A percentile compares a stretch with the other conserved stretches of the same genome.
Conservation (phyloP, 2,329 filamentous ascomycete genomes). For the Akanthomyces lecanii region DNA sequence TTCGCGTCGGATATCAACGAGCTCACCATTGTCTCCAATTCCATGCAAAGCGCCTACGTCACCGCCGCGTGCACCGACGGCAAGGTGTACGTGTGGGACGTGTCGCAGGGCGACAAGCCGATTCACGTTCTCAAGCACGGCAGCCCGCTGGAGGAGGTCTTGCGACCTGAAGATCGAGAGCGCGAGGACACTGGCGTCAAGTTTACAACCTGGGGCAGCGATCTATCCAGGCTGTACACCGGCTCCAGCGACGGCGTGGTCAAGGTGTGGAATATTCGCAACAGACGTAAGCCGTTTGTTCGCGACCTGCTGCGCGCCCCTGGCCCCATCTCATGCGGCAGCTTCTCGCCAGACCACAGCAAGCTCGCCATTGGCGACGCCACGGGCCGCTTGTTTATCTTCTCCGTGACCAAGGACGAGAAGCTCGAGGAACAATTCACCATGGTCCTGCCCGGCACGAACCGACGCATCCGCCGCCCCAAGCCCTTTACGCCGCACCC, state of each 20-base stretch:
- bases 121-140: conserved; percentile 55
- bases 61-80: conserved; percentile 60
- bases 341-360: conserved; percentile 53
- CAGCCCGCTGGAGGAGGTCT: conserved; percentile 35
- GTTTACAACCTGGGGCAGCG: conserved; percentile 58
- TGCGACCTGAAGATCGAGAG: conserved; percentile 40
- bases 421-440: conserved; percentile 32
- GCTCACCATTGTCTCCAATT: conserved; percentile 55
- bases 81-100: conserved; percentile 61
- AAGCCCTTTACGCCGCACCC: conserved; percentile 47
- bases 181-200: conserved; percentile 59
- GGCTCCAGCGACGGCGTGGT: conserved; percentile 60
- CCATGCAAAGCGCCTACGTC: conserved; percentile 45
- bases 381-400: conserved; percentile 54
- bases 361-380: conserved; percentile 58
- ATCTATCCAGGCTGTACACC: conserved; percentile 56
- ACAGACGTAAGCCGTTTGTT: conserved; percentile 41
- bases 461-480: conserved; percentile 40
- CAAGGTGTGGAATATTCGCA: conserved; percentile 59
- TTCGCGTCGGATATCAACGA: conserved; percentile 59
- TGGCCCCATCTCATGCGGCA: conserved; percentile 54
- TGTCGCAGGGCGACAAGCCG: conserved; percentile 49
- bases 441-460: conserved; percentile 31
- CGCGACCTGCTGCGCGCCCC: conserved; percentile 51
- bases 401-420: conserved; percentile 46